Evolutionary conservation across 768 basidiomycete species (phyloP), one percentile per base, ranked within the genome.

Genomic region (Mycena venus): DNA sequence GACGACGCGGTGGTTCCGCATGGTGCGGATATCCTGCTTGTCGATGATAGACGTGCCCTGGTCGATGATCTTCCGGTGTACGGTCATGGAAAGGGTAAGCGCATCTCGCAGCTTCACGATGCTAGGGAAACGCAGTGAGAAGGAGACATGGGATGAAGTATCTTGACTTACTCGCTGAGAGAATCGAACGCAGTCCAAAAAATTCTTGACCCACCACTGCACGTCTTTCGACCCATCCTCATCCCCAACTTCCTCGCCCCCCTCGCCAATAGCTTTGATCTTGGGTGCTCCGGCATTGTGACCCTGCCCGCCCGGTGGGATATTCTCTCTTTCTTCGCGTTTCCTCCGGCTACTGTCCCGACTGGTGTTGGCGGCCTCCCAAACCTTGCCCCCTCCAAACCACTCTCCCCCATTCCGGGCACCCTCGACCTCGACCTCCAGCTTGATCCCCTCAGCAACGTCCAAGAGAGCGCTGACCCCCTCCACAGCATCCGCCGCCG

Each of bases 21-120:
- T 93, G 8, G 93, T 94, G 56, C 93, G 92, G 75, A 99, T 96
- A 75, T 95, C 94, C 75, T 94, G 93, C 83, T 99, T 99, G 85
- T 99, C 98, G 73, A 99, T 96, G 71, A 99, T 94, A 11, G 96
- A 95, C 23, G 96, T 96, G 29, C 98, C 98, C 83, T 97, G 95
- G 4, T 96, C 93, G 79, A 98, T 96, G 80, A 99, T 95, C 9
- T 97, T 93, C 23, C 93, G 92, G 79, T 99, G 97, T 25, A 99
- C 88, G 6, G 97, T 91, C 94, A 96, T 99, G 19, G 96, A 92
- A 15, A 99, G 88, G 6, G 88, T 86, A 17, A 99, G 90, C 1
- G 97, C 93, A 47, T 93, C 88, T 51, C 92, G 93, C 17, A 99
- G 86, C 11, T 92, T 85, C 9, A 82, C 81, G 73, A 96, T 92